Conservation (phyloP, 352 stramenopile genomes). For the Hyaloperonospora brassicae region DNA sequence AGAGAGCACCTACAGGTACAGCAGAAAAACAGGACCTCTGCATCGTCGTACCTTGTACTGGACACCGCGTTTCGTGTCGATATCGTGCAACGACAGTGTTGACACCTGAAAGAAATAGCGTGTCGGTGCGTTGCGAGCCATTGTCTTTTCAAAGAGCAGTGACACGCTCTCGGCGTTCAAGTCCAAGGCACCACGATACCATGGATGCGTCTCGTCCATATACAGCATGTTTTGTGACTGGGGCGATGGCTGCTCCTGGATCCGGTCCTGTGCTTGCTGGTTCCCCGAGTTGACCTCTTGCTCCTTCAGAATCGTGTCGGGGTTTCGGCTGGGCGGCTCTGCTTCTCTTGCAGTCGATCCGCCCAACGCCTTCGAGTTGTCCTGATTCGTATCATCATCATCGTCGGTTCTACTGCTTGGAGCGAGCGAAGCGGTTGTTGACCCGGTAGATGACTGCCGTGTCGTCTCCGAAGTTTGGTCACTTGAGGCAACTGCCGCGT, state of each 20-base stretch:
- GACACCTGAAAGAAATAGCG: constrained; percentile 83
- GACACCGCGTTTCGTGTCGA: constrained; percentile 72
- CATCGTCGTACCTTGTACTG: constrained; percentile 66
- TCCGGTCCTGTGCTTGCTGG: constrained; percentile 16
- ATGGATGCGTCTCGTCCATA: constrained; percentile 68
- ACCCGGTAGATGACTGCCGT: constrained; percentile 12
- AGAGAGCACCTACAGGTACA: not conserved
- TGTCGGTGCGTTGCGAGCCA: constrained; percentile 67
- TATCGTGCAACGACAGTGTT: constrained; percentile 61
- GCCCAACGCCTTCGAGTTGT: constrained; percentile 3
- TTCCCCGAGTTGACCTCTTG: constrained; percentile 1
- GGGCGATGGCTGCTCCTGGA: constrained; percentile 10
- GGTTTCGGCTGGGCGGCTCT: constrained; percentile 8
- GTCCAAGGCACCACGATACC: constrained; percentile 72
- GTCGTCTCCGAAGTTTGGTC: constrained; percentile 13
- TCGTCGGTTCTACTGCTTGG: constrained; percentile 6
- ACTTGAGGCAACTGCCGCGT: constrained; percentile 17
- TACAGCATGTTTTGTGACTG: constrained; percentile 51
- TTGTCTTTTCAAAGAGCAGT: constrained; percentile 72
- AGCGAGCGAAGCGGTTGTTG: not conserved
- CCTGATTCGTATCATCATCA: not conserved
- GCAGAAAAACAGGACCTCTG: not conserved
- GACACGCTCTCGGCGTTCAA: constrained; percentile 69
- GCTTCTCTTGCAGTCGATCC: constrained; percentile 16
- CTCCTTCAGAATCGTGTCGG: constrained; percentile 12